Conservation (phyloP, 208 protist species). For the Trichomonas vaginalis region DNA sequence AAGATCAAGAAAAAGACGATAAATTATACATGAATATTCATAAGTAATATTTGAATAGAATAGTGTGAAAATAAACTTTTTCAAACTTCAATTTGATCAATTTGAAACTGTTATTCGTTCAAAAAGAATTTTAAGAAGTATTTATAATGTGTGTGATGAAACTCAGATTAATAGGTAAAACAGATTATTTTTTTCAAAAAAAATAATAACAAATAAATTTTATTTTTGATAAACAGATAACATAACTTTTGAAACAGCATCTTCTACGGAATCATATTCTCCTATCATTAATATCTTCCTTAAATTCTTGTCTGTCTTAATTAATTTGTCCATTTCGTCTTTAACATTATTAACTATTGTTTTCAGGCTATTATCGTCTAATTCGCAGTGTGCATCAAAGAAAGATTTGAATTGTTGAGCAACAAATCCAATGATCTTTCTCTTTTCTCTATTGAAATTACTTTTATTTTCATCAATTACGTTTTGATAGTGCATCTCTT, state of each 20-base stretch:
- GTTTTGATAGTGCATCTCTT: background rate
- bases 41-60: no score
- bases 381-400: background rate
- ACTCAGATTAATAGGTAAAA: no score
- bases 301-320: background rate
- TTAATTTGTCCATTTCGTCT: background rate
- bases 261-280: background rate
- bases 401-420: background rate
- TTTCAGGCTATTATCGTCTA: background rate
- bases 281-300: background rate
- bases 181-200: no score
- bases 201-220: background rate
- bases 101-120: no score
- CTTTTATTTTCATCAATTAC: background rate
- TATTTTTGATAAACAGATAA: background rate
- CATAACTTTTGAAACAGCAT: background rate
- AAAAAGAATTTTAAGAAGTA: no score
- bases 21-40: no score
- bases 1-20: no score
- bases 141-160: no score
- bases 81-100: no score
- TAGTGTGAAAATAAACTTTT: no score
- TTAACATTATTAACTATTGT: background rate
- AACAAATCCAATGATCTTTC: background rate
- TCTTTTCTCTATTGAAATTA: background rate